Conservation (phyloP, 2,329 filamentous ascomycete species). For the Stemphylium vesicarium region DNA sequence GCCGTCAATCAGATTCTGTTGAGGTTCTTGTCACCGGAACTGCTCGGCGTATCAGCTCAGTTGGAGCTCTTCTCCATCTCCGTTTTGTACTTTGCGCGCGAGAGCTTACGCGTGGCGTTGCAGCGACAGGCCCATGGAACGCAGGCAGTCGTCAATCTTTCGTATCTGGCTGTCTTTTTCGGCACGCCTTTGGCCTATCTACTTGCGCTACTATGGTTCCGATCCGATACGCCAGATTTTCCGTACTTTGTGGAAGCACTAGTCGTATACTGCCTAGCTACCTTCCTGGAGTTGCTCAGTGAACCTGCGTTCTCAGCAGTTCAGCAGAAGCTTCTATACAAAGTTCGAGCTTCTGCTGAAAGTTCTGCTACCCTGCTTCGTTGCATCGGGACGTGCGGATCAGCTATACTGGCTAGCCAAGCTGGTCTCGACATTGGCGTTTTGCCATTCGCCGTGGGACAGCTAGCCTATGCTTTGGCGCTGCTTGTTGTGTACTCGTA, state of each 20-base stretch:
- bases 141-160: slow-evolving; percentile 86
- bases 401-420: slow-evolving; percentile 68
- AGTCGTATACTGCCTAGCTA: slow-evolving; percentile 62
- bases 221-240: slow-evolving; percentile 59
- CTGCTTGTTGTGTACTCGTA: slow-evolving; percentile 74
- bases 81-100: slow-evolving; percentile 91
- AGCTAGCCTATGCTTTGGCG: slow-evolving; percentile 74
- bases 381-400: slow-evolving; percentile 75
- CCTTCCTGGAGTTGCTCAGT: slow-evolving; percentile 75
- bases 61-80: slow-evolving; percentile 92
- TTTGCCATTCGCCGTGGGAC: slow-evolving; percentile 87
- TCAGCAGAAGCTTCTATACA: slow-evolving; percentile 81
- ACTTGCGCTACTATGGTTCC: slow-evolving; percentile 73
- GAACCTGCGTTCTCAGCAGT: slow-evolving; percentile 91
- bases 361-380: slow-evolving; percentile 79
- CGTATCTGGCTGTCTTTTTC: slow-evolving; percentile 76
- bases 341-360: slow-evolving; percentile 81
- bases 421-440: slow-evolving; percentile 68
- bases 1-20: slow-evolving; percentile 89
- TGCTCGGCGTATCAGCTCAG: slow-evolving; percentile 86
- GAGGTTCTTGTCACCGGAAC: slow-evolving; percentile 81
- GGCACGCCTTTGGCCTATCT: slow-evolving; percentile 69
- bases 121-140: slow-evolving; percentile 71
- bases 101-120: slow-evolving; percentile 88
- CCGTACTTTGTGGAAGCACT: slow-evolving; percentile 69